Conservation (phyloP, 2,329 filamentous ascomycete species). For the Hymenoscyphus linearis region DNA sequence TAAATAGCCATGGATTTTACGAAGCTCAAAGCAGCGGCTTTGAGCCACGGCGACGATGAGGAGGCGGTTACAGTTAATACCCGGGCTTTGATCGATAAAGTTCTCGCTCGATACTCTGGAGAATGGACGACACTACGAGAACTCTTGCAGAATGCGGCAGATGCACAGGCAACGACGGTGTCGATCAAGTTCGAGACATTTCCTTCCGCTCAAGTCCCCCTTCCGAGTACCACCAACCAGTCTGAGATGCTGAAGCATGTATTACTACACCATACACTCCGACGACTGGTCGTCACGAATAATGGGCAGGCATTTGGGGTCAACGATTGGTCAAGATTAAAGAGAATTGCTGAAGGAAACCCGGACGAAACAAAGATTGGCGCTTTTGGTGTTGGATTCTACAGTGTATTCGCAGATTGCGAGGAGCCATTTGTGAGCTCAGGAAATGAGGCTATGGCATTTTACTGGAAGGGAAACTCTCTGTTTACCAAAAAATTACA, state of each 20-base stretch:
- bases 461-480: constrained; percentile 99
- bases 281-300: constrained; percentile 85
- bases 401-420: constrained; percentile 96
- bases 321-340: constrained; percentile 89
- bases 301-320: constrained; percentile 82
- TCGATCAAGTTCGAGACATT: constrained; percentile 88
- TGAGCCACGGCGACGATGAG: constrained; percentile 82
- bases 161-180: constrained; percentile 86
- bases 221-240: constrained; percentile 55
- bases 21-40: constrained; percentile 77
- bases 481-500: constrained; percentile 85
- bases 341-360: constrained; percentile 98
- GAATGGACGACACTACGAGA: constrained; percentile 91
- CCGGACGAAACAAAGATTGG: constrained; percentile 99
- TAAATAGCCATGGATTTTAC: constrained; percentile 58
- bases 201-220: constrained; percentile 72
- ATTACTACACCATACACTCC: constrained; percentile 78
- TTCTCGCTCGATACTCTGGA: constrained; percentile 90
- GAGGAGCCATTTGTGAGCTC: constrained; percentile 97
- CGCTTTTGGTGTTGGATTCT: constrained; percentile 97
- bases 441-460: constrained; percentile 89
- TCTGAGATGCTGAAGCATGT: constrained; percentile 76
- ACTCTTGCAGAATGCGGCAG: constrained; percentile 96
- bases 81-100: constrained; percentile 93
- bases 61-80: constrained; percentile 98